phyloP scores from a whole-genome alignment of 352 stramenopile species.

The Globisporangium heterothallicum region DNA sequence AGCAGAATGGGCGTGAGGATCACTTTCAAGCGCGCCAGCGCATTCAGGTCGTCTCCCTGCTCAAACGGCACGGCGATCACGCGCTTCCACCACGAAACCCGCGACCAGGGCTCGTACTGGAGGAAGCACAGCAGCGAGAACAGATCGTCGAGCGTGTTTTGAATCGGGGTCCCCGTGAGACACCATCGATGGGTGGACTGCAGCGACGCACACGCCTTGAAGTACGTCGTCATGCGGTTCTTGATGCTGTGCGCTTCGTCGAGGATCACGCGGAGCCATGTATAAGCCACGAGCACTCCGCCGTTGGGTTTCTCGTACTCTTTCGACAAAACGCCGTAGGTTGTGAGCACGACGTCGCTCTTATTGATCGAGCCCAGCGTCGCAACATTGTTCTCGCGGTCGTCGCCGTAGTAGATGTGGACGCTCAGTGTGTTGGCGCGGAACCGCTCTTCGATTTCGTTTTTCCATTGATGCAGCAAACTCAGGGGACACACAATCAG shows the following conservation, averaged over 20 bases:
- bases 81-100: conserved; percentile 75
- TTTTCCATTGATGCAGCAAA: conserved; percentile 86
- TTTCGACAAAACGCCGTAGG: conserved; percentile 73
- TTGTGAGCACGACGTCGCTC: conserved; percentile 79
- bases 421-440: conserved; percentile 41
- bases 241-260: conserved; percentile 92
- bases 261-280: conserved; percentile 86
- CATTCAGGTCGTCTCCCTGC: conserved; percentile 49
- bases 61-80: conserved; percentile 79
- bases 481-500: conserved; percentile 86
- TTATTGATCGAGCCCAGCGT: conserved; percentile 16
- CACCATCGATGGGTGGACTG: conserved; percentile 77
- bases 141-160: conserved; percentile 87
- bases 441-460: conserved; percentile 72
- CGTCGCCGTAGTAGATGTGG: conserved; percentile 70
- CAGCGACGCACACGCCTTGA: conserved; percentile 51
- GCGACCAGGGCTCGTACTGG: conserved; percentile 81
- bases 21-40: conserved; percentile 57
- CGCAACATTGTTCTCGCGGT: conserved; percentile 24
- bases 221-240: conserved; percentile 75
- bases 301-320: conserved; percentile 44
- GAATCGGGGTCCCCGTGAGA: conserved; percentile 87
- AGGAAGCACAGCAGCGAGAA: conserved; percentile 84
- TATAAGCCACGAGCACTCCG: conserved; percentile 26
- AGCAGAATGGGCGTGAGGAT: conserved; percentile 74